A percentile compares a stretch with the other conserved stretches of the same genome.
Conservation (phyloP, 257 asterid species). For the Thymus quinquecostatus region DNA sequence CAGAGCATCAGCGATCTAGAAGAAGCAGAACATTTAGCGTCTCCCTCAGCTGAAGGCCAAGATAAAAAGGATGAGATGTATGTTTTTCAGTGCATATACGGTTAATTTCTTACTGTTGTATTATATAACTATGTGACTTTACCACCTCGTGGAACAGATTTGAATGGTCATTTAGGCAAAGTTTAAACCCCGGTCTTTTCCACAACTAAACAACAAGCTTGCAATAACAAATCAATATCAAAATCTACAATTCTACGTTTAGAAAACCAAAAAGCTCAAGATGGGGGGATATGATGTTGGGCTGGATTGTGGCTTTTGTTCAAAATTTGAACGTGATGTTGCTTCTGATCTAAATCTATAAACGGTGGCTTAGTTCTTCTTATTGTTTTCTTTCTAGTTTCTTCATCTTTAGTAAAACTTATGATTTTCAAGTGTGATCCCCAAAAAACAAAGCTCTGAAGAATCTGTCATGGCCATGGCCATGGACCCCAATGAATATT, state of each 20-base stretch:
- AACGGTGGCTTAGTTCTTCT: neutral
- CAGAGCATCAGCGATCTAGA: constrained; percentile 50
- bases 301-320: constrained; percentile 11
- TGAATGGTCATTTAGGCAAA: neutral
- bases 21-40: constrained; percentile 36
- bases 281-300: neutral
- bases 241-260: neutral
- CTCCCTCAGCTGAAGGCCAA: constrained; percentile 32
- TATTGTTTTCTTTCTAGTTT: neutral
- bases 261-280: neutral
- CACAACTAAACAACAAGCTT: constrained; percentile 1
- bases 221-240: neutral
- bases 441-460: neutral
- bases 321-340: neutral
- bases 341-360: constrained; percentile 16
- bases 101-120: constrained; percentile 23
- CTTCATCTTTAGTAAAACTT: neutral
- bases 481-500: constrained; percentile 20
- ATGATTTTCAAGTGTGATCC: constrained; percentile 1
- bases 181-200: neutral
- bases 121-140: neutral
- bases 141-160: neutral
- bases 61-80: constrained; percentile 58
- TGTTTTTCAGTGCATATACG: constrained; percentile 19
- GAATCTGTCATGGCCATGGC: neutral